These are phyloP conservation scores for Citrus glauca DNA, from an alignment of 345 rosid genomes.

Conservation along the genomic window DNA sequence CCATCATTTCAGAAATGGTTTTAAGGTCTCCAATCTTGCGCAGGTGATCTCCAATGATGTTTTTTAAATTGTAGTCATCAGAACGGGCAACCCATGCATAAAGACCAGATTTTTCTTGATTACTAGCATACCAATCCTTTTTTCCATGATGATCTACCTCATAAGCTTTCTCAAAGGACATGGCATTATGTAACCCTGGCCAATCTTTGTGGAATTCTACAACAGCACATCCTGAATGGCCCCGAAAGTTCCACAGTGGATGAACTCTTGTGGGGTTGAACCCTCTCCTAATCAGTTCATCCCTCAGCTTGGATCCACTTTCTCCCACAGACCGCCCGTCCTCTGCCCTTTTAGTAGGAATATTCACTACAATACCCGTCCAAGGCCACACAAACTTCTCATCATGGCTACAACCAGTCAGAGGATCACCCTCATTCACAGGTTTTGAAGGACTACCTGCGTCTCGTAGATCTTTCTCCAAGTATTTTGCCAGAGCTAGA, in stretches of 20 bases:
- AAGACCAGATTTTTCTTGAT: conserved; percentile 46
- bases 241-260: conserved; percentile 78
- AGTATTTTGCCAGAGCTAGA: conserved; percentile 73
- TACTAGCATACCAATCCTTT: conserved; percentile 53
- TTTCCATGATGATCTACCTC: conserved; percentile 80
- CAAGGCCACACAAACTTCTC: conserved; percentile 89
- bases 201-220: conserved; percentile 91
- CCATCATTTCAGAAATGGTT: conserved; percentile 68
- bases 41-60: conserved; percentile 68
- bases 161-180: conserved; percentile 81
- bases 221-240: conserved; percentile 82
- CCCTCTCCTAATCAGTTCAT: conserved; percentile 68
- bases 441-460: conserved; percentile 33
- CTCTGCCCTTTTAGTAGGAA: conserved; percentile 57
- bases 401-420: conserved; percentile 40
- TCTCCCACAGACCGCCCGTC: conserved; percentile 70
- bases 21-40: conserved; percentile 75
- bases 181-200: conserved; percentile 89
- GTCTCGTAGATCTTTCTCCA: conserved; percentile 46
- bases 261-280: conserved; percentile 81
- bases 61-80: conserved; percentile 63
- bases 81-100: conserved; percentile 95
- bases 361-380: conserved; percentile 79
- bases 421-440: conserved; percentile 23
- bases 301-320: conserved; percentile 85